Evolutionary conservation across 2,329 filamentous ascomycete species (phyloP).

Genomic region (Pyrenochaeta sp.): DNA sequence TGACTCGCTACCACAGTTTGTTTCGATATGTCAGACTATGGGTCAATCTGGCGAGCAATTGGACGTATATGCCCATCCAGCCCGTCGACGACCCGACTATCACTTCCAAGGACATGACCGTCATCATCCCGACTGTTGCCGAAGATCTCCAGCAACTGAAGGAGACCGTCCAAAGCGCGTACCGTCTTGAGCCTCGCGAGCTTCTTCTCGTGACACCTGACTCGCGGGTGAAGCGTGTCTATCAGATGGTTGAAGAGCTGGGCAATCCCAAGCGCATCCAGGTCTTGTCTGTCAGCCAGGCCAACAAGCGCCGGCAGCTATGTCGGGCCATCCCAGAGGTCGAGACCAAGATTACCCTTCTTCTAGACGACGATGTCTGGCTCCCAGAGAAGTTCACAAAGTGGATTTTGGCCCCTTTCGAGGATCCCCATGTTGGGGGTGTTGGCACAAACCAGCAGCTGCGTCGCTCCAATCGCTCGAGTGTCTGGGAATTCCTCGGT

Average conservation of each 20-base stretch:
- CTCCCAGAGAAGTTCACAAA: constrained; percentile 87
- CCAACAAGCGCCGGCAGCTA: constrained; percentile 95
- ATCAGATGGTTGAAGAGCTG: constrained; percentile 62
- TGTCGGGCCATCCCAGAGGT: constrained; percentile 89
- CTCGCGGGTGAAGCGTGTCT: constrained; percentile 75
- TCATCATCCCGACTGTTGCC: constrained; percentile 92
- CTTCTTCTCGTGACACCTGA: constrained; percentile 88
- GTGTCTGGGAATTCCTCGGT: constrained; percentile 87
- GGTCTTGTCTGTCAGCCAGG: constrained; percentile 80
- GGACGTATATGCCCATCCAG: constrained; percentile 84
- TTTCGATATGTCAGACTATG: constrained; percentile 88
- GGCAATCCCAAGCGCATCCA: constrained; percentile 67
- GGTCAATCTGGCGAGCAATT: constrained; percentile 79
- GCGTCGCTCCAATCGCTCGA: constrained; percentile 70
- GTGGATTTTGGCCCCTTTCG: constrained; percentile 93
- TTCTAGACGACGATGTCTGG: constrained; percentile 95
- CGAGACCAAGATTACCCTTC: constrained; percentile 82
- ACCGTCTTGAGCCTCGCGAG: constrained; percentile 73
- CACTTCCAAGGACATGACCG: constrained; percentile 84
- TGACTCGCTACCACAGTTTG: constrained; percentile 64
- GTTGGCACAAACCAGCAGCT: constrained; percentile 93
- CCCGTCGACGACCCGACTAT: constrained; percentile 83
- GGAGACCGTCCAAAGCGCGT: constrained; percentile 79
- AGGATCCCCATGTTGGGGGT: constrained; percentile 82
- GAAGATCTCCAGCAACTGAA: constrained; percentile 84